Percentiles rank a stretch among this genome's conserved stretches.
Conservation (phyloP, 2,329 filamentous ascomycete species). For the Teratosphaeria nubilosa region DNA sequence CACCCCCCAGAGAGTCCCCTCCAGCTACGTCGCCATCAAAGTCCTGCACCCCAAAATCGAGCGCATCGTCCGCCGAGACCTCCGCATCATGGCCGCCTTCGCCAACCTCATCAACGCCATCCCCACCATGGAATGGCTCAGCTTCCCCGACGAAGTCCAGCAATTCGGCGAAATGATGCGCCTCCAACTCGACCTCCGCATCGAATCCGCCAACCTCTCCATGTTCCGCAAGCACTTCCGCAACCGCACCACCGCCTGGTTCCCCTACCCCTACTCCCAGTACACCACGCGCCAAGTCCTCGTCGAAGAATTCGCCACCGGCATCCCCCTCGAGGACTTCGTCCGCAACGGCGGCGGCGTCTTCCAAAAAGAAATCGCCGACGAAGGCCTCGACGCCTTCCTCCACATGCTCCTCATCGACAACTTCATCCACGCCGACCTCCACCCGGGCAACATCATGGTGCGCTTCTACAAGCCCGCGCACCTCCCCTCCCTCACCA, state of each 20-base stretch:
- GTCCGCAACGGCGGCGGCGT: slow-evolving; percentile 83
- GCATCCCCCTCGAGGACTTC: slow-evolving; percentile 83
- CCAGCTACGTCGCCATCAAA: slow-evolving; percentile 88
- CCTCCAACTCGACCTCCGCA: slow-evolving; percentile 87
- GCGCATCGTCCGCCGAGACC: slow-evolving; percentile 75
- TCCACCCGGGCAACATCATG: slow-evolving; percentile 98
- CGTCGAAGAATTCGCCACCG: slow-evolving; percentile 91
- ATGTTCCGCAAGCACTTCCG: slow-evolving; percentile 87
- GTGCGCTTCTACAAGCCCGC: slow-evolving; percentile 87
- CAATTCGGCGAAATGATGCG: slow-evolving; percentile 99
- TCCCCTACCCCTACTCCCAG: slow-evolving; percentile 85
- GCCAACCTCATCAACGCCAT: slow-evolving; percentile 73
- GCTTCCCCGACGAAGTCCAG: slow-evolving; percentile 81
- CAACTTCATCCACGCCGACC: slow-evolving; percentile 93
- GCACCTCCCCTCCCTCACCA: slow-evolving; percentile 7
- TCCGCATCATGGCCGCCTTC: slow-evolving; percentile 91
- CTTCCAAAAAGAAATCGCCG: slow-evolving; percentile 88
- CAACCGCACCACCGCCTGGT: slow-evolving; percentile 84
- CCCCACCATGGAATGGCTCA: slow-evolving; percentile 94
- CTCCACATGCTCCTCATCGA: slow-evolving; percentile 93
- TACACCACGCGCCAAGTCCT: slow-evolving; percentile 88
- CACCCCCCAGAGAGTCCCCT: slow-evolving; percentile 74
- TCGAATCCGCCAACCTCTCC: slow-evolving; percentile 82
- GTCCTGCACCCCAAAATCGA: slow-evolving; percentile 90
- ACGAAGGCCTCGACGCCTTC: slow-evolving; percentile 92